These are phyloP conservation scores for Neurospora tetraspora DNA, from an alignment of 495 filamentous ascomycete species.

Conservation along the genomic window DNA sequence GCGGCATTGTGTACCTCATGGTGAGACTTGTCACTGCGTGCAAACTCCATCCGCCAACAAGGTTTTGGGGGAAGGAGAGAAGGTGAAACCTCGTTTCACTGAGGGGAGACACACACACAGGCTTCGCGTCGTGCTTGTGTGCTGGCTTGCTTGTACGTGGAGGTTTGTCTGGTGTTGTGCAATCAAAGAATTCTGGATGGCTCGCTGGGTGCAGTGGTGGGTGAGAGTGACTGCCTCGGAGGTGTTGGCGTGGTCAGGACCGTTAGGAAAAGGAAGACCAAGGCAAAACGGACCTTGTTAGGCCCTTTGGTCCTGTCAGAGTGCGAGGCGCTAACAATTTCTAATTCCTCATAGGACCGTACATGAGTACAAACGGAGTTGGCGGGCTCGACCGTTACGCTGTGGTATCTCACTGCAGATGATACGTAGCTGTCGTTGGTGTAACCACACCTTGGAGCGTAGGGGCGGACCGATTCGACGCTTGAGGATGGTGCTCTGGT, in stretches of 20 bases:
- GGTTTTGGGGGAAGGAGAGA: background rate
- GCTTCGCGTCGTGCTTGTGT: background rate
- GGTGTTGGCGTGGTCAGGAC: background rate
- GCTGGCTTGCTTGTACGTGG: background rate
- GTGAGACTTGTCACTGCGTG: background rate
- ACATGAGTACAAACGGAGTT: too few relatives aligned
- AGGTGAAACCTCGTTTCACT: background rate
- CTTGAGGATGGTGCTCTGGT: background rate
- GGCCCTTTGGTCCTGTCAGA: background rate
- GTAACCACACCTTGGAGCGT: background rate
- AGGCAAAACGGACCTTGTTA: background rate
- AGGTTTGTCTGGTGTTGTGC: background rate
- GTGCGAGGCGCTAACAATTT: background rate
- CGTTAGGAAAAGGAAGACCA: background rate
- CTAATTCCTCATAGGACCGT: background rate
- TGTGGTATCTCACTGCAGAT: background rate
- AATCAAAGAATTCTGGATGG: background rate
- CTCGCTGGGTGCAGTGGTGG: background rate
- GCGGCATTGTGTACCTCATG: background rate
- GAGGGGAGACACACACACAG: background rate
- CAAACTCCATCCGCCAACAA: background rate
- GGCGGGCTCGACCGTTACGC: background rate
- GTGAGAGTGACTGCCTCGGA: background rate
- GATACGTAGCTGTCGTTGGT: background rate
- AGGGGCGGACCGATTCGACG: background rate